Evolutionary conservation across 495 filamentous ascomycete species (phyloP).

Genomic region (Penicillium herquei): DNA sequence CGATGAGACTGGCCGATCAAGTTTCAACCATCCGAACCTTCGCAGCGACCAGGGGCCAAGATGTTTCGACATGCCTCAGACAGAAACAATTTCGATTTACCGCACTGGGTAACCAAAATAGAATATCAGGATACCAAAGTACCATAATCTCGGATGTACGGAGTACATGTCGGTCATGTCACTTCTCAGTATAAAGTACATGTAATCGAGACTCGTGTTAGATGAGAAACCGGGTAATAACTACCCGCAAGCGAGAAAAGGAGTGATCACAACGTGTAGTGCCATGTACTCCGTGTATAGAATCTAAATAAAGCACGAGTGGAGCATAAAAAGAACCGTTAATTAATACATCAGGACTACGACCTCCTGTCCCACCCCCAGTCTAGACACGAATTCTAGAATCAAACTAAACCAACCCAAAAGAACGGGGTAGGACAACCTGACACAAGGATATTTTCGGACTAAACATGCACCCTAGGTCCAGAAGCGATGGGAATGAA

Average conservation of each 20-base stretch:
- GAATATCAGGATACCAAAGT: neutral
- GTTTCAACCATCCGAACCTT: constrained; percentile 10
- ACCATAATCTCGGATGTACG: neutral
- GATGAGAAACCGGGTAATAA: too few relatives aligned
- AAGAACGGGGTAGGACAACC: neutral
- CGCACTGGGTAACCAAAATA: neutral
- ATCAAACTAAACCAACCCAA: constrained; percentile 2
- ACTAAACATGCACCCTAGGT: neutral
- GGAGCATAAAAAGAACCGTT: neutral
- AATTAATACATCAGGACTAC: constrained; percentile 3
- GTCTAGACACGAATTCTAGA: constrained; percentile 3
- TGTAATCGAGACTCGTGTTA: neutral
- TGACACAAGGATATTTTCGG: constrained; percentile 1
- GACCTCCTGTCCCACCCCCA: constrained; percentile 9
- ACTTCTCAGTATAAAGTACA: too few relatives aligned
- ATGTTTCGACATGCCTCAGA: neutral
- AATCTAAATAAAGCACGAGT: constrained; percentile 6
- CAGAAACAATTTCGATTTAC: neutral
- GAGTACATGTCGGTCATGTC: too few relatives aligned
- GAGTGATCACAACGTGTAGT: neutral
- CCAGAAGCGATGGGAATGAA: too few relatives aligned
- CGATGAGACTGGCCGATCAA: constrained; percentile 16
- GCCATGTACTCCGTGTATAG: neutral
- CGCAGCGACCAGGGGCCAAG: constrained; percentile 2
- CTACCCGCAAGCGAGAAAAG: too few relatives aligned